These are phyloP conservation scores for Lachnellula arida DNA, from an alignment of 2,329 filamentous ascomycete genomes.

Conservation along the genomic window DNA sequence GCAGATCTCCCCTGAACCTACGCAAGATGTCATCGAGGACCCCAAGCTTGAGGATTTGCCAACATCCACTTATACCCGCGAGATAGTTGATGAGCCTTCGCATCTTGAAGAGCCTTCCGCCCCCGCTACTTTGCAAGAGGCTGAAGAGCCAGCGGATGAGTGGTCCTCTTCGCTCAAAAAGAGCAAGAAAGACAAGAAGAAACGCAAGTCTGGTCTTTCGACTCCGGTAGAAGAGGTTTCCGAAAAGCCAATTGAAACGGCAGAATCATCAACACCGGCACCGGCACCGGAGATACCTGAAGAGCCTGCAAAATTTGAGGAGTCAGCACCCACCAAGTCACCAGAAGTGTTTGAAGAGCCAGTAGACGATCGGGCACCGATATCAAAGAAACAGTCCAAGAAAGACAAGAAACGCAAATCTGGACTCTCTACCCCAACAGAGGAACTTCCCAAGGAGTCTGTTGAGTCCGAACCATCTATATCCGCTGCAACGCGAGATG, in stretches of 20 bases:
- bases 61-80: neutral
- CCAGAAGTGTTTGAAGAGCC: neutral
- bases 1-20: neutral
- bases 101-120: neutral
- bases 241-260: neutral
- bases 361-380: constrained; percentile 1
- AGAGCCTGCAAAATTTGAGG: neutral
- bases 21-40: neutral
- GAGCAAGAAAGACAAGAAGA: constrained; percentile 25
- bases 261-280: neutral
- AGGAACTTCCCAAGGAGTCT: neutral
- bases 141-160: constrained; percentile 11
- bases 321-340: neutral
- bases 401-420: constrained; percentile 30
- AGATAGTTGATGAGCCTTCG: neutral
- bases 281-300: neutral
- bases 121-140: neutral
- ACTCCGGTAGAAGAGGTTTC: constrained; percentile 9
- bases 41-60: neutral
- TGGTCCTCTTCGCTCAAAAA: constrained; percentile 16
- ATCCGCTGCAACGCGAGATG: neutral
- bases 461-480: neutral
- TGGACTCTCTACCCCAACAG: constrained; percentile 2
- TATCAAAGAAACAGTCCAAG: constrained; percentile 9
- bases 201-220: constrained; percentile 12